Conservation (phyloP, 208 protist genomes). For the Tritrichomonas musculus region DNA sequence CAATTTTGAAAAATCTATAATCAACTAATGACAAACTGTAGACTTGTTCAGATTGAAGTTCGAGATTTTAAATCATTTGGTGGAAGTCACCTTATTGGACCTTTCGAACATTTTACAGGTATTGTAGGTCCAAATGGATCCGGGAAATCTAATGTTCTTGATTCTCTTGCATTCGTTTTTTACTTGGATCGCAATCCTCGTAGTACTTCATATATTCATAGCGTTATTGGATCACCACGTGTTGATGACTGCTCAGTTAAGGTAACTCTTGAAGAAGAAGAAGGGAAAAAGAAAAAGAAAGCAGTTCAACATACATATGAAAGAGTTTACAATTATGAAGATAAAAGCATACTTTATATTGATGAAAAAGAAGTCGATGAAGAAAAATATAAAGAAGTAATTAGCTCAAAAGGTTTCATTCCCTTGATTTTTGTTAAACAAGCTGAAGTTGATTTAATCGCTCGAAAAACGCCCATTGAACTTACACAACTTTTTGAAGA, state of each 20-base stretch:
- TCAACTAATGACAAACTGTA: not conserved
- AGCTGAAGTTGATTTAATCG: not conserved
- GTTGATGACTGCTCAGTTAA: slow-evolving; percentile 33
- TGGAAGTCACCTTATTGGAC: slow-evolving; percentile 40
- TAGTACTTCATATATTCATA: slow-evolving; percentile 6
- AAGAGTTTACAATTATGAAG: not conserved
- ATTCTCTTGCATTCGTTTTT: slow-evolving; percentile 39
- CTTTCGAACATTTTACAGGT: slow-evolving; percentile 38
- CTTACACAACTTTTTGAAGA: not conserved
- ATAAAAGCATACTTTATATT: not conserved
- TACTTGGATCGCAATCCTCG: not conserved
- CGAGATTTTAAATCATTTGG: slow-evolving; percentile 43
- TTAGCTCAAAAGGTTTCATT: not conserved
- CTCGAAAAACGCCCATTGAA: not conserved
- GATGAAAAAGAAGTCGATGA: not conserved
- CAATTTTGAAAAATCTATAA: not conserved
- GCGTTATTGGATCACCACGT: not conserved
- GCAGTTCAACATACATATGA: not conserved
- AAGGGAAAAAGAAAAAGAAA: not conserved
- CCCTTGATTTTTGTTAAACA: slow-evolving; percentile 2
- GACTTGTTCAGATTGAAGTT: not conserved
- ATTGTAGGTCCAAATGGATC: slow-evolving; percentile 45
- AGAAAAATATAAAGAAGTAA: not conserved
- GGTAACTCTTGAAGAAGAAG: slow-evolving; percentile 26
- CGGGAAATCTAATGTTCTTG: slow-evolving; percentile 46